Conservation (phyloP, 495 filamentous ascomycete genomes). For the Aspergillus homomorphus region DNA sequence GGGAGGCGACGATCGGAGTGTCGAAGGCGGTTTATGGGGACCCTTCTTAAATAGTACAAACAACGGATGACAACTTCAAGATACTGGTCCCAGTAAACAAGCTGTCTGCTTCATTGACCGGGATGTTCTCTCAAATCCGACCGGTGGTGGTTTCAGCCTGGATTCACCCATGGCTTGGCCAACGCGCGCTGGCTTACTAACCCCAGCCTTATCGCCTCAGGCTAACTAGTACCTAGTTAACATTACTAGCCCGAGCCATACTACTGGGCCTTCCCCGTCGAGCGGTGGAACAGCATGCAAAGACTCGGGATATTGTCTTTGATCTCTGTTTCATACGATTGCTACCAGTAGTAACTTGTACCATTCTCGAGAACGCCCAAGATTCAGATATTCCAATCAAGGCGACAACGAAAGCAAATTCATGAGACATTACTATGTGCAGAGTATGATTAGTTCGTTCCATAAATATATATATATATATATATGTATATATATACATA, state of each 20-base stretch:
- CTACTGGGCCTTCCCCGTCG: too few species aligned
- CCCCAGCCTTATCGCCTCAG: conserved; percentile 16
- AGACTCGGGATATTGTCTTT: too few species aligned
- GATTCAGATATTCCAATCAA: too few species aligned
- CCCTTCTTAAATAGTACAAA: conserved; percentile 11
- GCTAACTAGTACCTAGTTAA: too few species aligned
- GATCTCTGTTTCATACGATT: too few species aligned
- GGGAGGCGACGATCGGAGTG: conserved; percentile 1
- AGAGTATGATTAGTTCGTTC: not conserved
- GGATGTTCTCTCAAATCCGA: conserved; percentile 8
- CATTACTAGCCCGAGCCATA: not conserved
- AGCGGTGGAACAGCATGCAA: too few species aligned
- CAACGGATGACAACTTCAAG: not conserved
- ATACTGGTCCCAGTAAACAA: not conserved
- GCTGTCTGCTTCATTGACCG: conserved; percentile 3
- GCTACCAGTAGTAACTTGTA: too few species aligned
- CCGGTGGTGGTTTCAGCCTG: conserved; percentile 19
- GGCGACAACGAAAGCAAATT: not conserved
- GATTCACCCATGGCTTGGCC: conserved; percentile 13
- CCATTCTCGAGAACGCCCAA: too few species aligned
- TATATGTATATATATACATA: not conserved
- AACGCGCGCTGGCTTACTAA: conserved; percentile 22
- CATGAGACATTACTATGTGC: not conserved
- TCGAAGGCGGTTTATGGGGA: not conserved
- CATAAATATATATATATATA: not conserved